Conservation (phyloP, 116 monocot species). For the Thalassia testudinum region DNA sequence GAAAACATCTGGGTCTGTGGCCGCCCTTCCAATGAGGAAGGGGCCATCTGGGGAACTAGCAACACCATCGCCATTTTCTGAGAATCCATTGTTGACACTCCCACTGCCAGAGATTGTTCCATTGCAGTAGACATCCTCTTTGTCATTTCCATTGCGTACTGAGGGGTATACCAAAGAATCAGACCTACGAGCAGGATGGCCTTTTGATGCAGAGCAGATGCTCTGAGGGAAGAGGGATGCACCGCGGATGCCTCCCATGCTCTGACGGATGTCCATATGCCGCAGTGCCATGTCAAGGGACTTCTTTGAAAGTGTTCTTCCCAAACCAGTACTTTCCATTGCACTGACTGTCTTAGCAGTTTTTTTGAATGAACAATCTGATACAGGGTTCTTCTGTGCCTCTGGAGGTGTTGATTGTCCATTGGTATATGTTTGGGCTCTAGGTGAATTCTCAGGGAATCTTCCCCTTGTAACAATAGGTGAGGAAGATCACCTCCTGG, state of each 20-base stretch:
- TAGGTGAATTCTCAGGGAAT: slow-evolving; percentile 37
- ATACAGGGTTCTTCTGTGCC: slow-evolving; percentile 1
- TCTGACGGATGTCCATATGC: slow-evolving; percentile 81
- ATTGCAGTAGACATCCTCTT: slow-evolving; percentile 15
- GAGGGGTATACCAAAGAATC: slow-evolving; percentile 13
- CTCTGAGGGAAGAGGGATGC: slow-evolving; percentile 77
- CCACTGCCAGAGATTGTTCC: slow-evolving; percentile 3
- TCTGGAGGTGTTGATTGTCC: slow-evolving; percentile 10
- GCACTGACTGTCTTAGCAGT: slow-evolving; percentile 7
- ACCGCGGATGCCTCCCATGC: slow-evolving; percentile 48
- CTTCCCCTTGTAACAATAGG: slow-evolving; percentile 22
- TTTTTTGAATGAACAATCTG: slow-evolving; percentile 9
- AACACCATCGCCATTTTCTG: slow-evolving; percentile 16
- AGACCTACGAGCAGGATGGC: slow-evolving; percentile 23
- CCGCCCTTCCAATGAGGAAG: slow-evolving; percentile 17
- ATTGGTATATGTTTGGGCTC: slow-evolving; percentile 6
- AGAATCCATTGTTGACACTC: slow-evolving; percentile 16
- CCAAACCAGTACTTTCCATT: slow-evolving; percentile 37
- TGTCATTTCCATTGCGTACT: slow-evolving; percentile 5
- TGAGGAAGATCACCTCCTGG: slow-evolving; percentile 24
- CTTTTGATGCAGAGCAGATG: slow-evolving; percentile 42
- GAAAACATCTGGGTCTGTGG: slow-evolving; percentile 23
- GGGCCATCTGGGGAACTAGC: slow-evolving; percentile 33
- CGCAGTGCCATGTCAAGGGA: slow-evolving; percentile 75
- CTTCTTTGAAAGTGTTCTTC: slow-evolving; percentile 62